phyloP scores from a whole-genome alignment of 768 basidiomycete genomes.

The Lactifluus rugatus region DNA sequence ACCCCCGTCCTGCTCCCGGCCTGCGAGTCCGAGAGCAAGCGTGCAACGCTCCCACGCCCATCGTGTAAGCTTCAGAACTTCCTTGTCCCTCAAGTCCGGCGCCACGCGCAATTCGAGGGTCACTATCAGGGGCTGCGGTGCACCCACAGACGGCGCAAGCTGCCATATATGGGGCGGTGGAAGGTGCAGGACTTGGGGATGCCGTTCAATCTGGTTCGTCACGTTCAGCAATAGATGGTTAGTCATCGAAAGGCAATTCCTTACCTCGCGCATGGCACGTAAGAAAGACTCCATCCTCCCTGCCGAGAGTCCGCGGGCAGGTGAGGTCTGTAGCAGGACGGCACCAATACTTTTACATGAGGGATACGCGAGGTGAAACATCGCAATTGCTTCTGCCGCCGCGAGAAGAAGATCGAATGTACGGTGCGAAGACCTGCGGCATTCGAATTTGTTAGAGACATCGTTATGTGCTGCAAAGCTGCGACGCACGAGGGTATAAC shows the following conservation, averaged over 20 bases:
- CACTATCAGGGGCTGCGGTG: conserved; percentile 45
- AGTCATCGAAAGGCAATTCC: background rate
- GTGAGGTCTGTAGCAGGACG: conserved; percentile 84
- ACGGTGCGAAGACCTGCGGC: conserved; percentile 43
- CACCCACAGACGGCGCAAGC: conserved; percentile 35
- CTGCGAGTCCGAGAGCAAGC: conserved; percentile 36
- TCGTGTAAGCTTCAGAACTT: conserved; percentile 58
- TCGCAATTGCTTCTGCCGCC: conserved; percentile 61
- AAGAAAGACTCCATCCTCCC: conserved; percentile 77
- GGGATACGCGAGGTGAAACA: conserved; percentile 76
- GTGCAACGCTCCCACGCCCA: conserved; percentile 69
- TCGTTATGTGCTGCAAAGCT: background rate
- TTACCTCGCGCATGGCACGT: conserved; percentile 71
- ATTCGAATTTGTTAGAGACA: background rate
- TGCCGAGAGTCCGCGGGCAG: conserved; percentile 45
- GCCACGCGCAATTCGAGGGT: conserved; percentile 74
- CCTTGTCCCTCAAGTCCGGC: conserved; percentile 54
- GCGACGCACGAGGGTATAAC: conserved; percentile 42
- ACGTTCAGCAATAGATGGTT: too few species aligned
- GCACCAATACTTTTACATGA: conserved; percentile 77
- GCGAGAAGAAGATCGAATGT: conserved; percentile 82
- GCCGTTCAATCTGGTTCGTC: conserved; percentile 57
- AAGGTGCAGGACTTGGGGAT: conserved; percentile 74
- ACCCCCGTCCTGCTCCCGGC: conserved; percentile 34
- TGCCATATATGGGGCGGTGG: conserved; percentile 88